Evolutionary conservation across 306 rosid species (phyloP).

Genomic region (Psophocarpus tetragonolobus): DNA sequence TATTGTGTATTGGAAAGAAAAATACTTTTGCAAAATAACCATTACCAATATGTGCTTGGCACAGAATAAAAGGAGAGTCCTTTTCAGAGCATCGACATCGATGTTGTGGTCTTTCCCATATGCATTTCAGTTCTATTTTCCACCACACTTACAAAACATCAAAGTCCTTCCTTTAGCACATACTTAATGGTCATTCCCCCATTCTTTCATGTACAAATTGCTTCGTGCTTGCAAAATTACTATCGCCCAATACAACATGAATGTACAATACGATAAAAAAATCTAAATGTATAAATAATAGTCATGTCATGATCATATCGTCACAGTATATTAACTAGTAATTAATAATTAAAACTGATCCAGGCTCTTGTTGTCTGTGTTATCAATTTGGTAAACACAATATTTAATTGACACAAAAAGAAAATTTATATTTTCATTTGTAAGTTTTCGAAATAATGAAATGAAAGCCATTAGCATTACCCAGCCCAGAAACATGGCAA

Average conservation of each 20-base stretch:
- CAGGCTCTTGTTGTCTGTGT: neutral
- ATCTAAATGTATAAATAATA: no score
- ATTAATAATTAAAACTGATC: neutral
- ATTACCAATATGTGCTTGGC: no score
- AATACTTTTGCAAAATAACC: no score
- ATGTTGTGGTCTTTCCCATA: constrained; percentile 5
- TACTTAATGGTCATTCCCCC: neutral
- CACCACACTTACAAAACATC: constrained; percentile 11
- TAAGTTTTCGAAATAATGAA: neutral
- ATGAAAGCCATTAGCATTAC: neutral
- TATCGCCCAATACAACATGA: no score
- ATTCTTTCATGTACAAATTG: no score
- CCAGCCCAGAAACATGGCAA: no score
- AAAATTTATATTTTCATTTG: neutral
- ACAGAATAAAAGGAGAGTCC: neutral
- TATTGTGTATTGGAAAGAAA: no score
- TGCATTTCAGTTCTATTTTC: neutral
- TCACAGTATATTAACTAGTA: neutral
- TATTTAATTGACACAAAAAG: neutral
- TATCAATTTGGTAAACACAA: neutral
- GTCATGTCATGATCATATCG: neutral
- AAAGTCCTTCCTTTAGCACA: neutral
- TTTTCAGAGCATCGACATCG: constrained; percentile 22
- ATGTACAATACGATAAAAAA: no score
- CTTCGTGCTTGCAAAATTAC: neutral